These are phyloP conservation scores for Gleditsia sinensis DNA, from an alignment of 306 rosid species.

Conservation along the genomic window DNA sequence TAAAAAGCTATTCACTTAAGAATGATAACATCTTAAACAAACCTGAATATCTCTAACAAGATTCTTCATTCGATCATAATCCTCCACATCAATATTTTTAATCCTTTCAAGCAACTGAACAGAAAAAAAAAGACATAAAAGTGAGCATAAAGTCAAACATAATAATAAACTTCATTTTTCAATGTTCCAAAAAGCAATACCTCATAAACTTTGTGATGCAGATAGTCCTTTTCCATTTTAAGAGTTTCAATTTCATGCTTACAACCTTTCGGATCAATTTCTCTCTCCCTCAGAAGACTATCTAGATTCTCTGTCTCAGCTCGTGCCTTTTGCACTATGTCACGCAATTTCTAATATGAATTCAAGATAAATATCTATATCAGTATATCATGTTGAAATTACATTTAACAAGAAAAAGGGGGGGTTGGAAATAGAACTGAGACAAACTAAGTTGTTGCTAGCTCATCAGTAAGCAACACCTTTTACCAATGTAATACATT, in stretches of 20 bases:
- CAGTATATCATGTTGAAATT: not conserved
- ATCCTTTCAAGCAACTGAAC: conserved; percentile 68
- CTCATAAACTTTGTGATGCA: conserved; percentile 69
- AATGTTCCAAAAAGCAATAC: conserved; percentile 49
- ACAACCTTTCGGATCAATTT: conserved; percentile 58
- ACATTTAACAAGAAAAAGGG: too few species aligned
- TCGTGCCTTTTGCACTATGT: conserved; percentile 63
- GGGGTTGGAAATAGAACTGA: too few species aligned
- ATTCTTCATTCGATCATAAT: conserved; percentile 71
- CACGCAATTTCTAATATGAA: conserved; percentile 76
- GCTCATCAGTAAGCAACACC: too few species aligned
- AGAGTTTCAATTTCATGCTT: conserved; percentile 66
- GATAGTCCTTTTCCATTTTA: conserved; percentile 57
- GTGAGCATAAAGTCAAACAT: not conserved
- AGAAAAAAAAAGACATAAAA: not conserved
- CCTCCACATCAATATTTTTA: conserved; percentile 71
- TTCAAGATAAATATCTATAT: not conserved
- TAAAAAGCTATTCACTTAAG: not conserved
- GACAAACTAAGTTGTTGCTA: too few species aligned
- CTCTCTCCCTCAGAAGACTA: conserved; percentile 59
- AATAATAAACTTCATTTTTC: not conserved
- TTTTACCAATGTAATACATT: too few species aligned
- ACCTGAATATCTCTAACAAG: conserved; percentile 75
- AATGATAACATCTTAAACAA: not conserved
- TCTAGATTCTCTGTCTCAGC: conserved; percentile 58